phyloP scores from a whole-genome alignment of 2,329 filamentous ascomycete genomes.

The Venturia nashicola region DNA sequence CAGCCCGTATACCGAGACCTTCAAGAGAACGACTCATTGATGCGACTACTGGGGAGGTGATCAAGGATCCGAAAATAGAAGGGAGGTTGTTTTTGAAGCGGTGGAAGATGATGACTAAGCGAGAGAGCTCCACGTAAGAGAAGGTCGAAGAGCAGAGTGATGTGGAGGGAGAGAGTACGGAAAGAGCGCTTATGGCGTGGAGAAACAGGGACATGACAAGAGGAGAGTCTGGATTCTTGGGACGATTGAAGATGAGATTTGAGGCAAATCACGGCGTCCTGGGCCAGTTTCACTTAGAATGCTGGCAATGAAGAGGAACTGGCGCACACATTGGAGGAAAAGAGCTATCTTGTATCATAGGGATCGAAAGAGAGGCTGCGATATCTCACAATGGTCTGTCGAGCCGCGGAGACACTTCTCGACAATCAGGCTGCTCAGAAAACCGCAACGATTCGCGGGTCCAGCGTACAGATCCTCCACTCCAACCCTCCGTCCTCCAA shows the following conservation, averaged over 20 bases:
- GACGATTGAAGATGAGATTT: not conserved
- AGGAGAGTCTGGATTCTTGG: not conserved
- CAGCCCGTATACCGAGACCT: conserved; percentile 35
- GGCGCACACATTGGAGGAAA: no score
- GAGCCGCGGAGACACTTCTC: no score
- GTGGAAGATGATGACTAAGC: conserved; percentile 1
- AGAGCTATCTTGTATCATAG: no score
- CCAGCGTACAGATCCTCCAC: no score
- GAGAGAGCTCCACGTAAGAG: not conserved
- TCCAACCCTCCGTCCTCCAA: no score
- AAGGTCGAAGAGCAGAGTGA: not conserved
- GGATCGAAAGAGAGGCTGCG: no score
- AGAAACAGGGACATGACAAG: not conserved
- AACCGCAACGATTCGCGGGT: no score
- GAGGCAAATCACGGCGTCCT: not conserved
- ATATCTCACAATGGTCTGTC: no score
- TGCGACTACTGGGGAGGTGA: not conserved
- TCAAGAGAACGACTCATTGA: not conserved
- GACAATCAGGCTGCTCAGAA: no score
- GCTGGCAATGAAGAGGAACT: no score
- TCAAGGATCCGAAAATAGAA: not conserved
- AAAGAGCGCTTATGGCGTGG: not conserved
- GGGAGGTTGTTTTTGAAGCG: conserved; percentile 7
- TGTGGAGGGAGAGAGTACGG: not conserved
- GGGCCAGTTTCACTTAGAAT: no score